Percentiles rank a stretch among this genome's conserved stretches.
phyloP scores from a whole-genome alignment of 2,329 filamentous ascomycete species.

The Fusarium coicis region DNA sequence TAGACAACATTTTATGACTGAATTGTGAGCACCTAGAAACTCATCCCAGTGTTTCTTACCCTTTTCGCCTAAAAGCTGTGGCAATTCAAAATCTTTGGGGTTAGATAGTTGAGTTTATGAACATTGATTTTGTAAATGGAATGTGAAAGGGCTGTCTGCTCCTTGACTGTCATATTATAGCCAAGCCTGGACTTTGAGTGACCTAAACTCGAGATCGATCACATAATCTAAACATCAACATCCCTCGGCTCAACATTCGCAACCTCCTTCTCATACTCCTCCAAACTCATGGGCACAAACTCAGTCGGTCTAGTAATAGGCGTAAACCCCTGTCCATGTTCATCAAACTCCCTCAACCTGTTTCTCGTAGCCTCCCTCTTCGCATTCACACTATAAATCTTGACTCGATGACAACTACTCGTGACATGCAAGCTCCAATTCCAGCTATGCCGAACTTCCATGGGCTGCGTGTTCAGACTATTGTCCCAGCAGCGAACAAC shows the following conservation, averaged over 20 bases:
- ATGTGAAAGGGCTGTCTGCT: not conserved
- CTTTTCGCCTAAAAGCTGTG: not conserved
- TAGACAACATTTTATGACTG: not conserved
- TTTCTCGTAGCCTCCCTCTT: slow-evolving; percentile 59
- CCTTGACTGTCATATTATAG: not conserved
- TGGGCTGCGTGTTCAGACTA: slow-evolving; percentile 68
- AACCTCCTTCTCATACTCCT: not conserved
- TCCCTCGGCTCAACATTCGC: not conserved
- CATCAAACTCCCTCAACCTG: slow-evolving; percentile 63
- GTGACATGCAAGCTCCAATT: slow-evolving; percentile 76
- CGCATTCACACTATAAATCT: slow-evolving; percentile 71
- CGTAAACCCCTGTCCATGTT: slow-evolving; percentile 56
- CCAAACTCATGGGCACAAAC: not conserved
- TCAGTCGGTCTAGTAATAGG: slow-evolving; percentile 60
- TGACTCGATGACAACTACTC: slow-evolving; percentile 68
- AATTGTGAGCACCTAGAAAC: not conserved
- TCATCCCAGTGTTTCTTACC: not conserved
- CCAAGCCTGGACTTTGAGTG: rapidly evolving
- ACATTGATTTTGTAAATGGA: not conserved
- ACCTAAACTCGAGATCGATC: rapidly evolving
- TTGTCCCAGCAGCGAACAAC: slow-evolving; percentile 71
- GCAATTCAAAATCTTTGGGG: rapidly evolving
- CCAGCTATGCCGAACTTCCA: slow-evolving; percentile 64
- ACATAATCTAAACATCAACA: not conserved
- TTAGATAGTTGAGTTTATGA: not conserved